Conservation (phyloP, 2,329 filamentous ascomycete genomes). For the Neoscytalidium dimidiatum region DNA sequence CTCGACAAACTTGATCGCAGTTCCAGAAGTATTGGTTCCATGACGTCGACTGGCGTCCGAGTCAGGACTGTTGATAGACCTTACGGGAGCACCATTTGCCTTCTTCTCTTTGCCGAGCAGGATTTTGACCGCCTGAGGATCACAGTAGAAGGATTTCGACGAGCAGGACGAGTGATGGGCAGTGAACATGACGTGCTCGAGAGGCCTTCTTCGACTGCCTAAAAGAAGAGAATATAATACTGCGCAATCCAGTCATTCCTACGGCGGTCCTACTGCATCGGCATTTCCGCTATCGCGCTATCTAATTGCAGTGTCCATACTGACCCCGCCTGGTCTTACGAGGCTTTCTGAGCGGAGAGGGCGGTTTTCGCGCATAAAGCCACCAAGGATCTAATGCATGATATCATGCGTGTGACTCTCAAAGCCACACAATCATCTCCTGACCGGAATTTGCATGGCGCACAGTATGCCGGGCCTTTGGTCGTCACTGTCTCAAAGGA, state of each 20-base stretch:
- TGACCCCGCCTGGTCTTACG: background rate
- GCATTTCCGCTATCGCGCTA: background rate
- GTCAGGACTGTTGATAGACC: background rate
- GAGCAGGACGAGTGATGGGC: background rate
- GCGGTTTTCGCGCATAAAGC: background rate
- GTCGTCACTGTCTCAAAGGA: background rate
- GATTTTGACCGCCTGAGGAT: background rate
- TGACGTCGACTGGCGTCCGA: background rate
- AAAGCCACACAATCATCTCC: background rate
- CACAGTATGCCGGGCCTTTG: background rate
- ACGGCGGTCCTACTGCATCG: background rate
- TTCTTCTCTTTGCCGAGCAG: background rate
- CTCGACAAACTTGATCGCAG: slow-evolving; percentile 61
- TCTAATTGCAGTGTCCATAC: background rate
- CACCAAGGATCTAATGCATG: background rate
- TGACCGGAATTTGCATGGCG: background rate
- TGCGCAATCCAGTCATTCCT: background rate
- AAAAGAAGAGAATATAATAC: background rate
- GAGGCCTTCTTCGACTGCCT: background rate
- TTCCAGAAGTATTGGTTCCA: background rate
- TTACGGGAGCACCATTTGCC: background rate
- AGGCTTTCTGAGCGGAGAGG: background rate
- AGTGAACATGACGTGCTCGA: slow-evolving; percentile 2
- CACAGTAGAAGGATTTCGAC: background rate
- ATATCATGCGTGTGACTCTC: background rate